A percentile compares a stretch with the other conserved stretches of the same genome.
These are phyloP conservation scores for Pythium oligandrum DNA, from an alignment of 352 stramenopile species.

Conservation along the genomic window DNA sequence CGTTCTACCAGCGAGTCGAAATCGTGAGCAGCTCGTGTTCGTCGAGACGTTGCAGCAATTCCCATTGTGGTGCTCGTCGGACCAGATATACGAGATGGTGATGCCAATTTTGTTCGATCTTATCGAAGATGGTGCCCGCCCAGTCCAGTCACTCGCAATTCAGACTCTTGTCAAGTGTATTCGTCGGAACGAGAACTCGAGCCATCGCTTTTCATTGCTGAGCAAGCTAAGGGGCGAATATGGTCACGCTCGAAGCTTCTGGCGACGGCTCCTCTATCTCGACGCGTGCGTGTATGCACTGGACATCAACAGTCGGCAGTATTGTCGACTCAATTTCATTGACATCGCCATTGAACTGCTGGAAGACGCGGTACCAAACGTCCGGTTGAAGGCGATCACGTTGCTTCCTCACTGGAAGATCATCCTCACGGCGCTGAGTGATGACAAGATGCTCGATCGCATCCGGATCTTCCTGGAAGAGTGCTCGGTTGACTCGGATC, in stretches of 20 bases:
- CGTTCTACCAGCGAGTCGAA: conserved; percentile 53
- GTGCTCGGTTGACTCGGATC: conserved; percentile 48
- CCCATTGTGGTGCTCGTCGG: conserved; percentile 44
- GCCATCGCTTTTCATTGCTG: conserved; percentile 65
- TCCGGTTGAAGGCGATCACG: conserved; percentile 65
- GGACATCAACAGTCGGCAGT: conserved; percentile 64
- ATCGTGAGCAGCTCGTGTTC: conserved; percentile 64
- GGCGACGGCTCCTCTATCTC: conserved; percentile 67
- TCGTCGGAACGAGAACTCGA: conserved; percentile 58
- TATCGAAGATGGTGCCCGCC: conserved; percentile 67
- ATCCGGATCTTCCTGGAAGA: conserved; percentile 71
- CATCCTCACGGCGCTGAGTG: conserved; percentile 40
- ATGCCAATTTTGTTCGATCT: conserved; percentile 76
- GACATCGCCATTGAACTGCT: conserved; percentile 72
- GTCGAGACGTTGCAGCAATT: conserved; percentile 61
- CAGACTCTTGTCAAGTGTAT: conserved; percentile 66
- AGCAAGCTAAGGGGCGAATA: conserved; percentile 67
- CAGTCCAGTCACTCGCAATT: conserved; percentile 64
- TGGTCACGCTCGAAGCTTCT: conserved; percentile 69
- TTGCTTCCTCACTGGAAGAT: conserved; percentile 64
- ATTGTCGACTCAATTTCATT: conserved; percentile 71
- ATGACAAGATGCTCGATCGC: conserved; percentile 71
- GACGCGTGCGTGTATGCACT: conserved; percentile 62
- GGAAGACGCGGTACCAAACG: conserved; percentile 69
- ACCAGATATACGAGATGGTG: conserved; percentile 69